These are phyloP conservation scores for Fistulinella prunicolor DNA, from an alignment of 768 basidiomycete genomes.

Conservation along the genomic window DNA sequence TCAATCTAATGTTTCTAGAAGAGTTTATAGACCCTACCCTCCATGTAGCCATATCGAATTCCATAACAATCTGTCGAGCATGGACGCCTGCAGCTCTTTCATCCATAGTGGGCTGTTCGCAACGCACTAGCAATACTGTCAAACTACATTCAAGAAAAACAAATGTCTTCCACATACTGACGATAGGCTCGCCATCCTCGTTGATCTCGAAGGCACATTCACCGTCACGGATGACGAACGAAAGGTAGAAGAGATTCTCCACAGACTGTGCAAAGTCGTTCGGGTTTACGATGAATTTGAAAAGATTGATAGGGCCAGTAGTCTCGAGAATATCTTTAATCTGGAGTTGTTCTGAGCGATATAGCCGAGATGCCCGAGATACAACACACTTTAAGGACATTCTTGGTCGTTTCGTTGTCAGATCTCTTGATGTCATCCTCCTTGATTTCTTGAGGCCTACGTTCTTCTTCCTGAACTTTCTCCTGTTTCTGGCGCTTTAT, in stretches of 20 bases:
- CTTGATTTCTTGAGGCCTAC: conserved; percentile 74
- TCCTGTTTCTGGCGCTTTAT: conserved; percentile 66
- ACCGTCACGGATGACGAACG: conserved; percentile 88
- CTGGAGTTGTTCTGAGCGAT: conserved; percentile 35
- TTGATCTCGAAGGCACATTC: conserved; percentile 70
- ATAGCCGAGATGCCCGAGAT: not conserved
- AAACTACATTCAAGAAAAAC: not conserved
- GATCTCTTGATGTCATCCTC: conserved; percentile 82
- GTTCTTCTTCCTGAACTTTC: conserved; percentile 65
- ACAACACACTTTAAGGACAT: conserved; percentile 65
- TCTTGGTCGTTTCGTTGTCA: conserved; percentile 87
- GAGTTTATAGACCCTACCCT: conserved; percentile 45
- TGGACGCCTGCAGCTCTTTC: conserved; percentile 62
- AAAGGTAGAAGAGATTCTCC: conserved; percentile 94
- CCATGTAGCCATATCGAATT: conserved; percentile 91
- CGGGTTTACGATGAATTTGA: conserved; percentile 87
- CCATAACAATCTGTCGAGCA: conserved; percentile 85
- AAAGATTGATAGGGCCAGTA: conserved; percentile 65
- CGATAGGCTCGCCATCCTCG: conserved; percentile 66
- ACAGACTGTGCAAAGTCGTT: conserved; percentile 89
- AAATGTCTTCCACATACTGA: conserved; percentile 52
- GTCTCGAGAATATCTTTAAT: conserved; percentile 57
- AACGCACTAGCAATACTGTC: conserved; percentile 43
- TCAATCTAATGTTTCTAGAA: not conserved
- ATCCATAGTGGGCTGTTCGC: conserved; percentile 60